Evolutionary conservation across 768 basidiomycete genomes (phyloP).

Genomic region (Mycena latifolia): DNA sequence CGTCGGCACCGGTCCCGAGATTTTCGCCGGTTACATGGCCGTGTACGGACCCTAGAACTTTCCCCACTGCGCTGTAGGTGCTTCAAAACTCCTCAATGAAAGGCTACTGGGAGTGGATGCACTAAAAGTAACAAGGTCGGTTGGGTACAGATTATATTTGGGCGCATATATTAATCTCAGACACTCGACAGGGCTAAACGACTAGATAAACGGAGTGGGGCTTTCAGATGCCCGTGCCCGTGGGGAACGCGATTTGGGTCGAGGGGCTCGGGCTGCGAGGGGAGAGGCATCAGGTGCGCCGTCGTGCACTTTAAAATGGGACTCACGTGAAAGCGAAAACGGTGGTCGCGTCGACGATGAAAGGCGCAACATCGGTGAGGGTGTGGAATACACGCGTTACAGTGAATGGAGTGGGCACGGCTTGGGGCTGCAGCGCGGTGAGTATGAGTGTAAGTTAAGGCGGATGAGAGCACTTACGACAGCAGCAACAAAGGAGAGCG

Average conservation of each 20-base stretch:
- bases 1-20: no score
- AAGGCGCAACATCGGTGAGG: constrained; percentile 20
- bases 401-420: constrained; percentile 10
- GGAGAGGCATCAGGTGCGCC: background rate
- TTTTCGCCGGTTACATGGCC: no score
- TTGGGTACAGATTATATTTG: no score
- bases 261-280: constrained; percentile 18
- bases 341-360: constrained; percentile 17
- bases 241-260: constrained; percentile 15
- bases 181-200: no score
- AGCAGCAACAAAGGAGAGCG: background rate
- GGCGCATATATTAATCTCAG: no score
- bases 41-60: no score
- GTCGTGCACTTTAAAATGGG: no score
- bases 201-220: no score
- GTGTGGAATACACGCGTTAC: constrained; percentile 13
- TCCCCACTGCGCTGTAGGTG: no score
- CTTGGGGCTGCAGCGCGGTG: constrained; percentile 7
- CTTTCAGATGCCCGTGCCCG: constrained; percentile 1
- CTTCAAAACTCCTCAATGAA: no score
- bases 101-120: no score
- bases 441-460: background rate
- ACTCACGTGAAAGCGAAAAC: constrained; percentile 22
- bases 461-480: constrained; percentile 5
- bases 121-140: no score